These are phyloP conservation scores for Fraxinus americana DNA, from an alignment of 257 asterid genomes.

Conservation along the genomic window DNA sequence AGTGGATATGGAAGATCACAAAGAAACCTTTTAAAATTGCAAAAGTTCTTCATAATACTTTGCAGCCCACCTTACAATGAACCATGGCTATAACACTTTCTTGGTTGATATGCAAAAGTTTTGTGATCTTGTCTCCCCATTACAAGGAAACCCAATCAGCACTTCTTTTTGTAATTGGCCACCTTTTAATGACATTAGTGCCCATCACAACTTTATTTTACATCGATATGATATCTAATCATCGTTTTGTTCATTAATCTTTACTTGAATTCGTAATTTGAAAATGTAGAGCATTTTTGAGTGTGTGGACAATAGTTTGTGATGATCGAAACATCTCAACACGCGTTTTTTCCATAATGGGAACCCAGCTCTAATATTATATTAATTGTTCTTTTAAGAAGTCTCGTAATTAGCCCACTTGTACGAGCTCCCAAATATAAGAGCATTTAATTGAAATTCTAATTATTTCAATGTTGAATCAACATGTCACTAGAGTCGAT, in stretches of 20 bases:
- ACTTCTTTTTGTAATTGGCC: neutral
- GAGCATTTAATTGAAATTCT: neutral
- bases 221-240: neutral
- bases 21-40: neutral
- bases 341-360: neutral
- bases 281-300: neutral
- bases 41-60: neutral
- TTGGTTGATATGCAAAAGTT: neutral
- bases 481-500: neutral
- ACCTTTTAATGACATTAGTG: neutral
- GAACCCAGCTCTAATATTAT: no score
- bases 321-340: no score
- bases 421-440: no score
- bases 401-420: no score
- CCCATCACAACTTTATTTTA: neutral
- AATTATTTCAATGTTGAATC: neutral
- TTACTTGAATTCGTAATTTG: neutral
- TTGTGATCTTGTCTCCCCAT: conserved; percentile 9
- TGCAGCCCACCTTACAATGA: neutral
- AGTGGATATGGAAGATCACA: neutral
- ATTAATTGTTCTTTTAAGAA: no score
- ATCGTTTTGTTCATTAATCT: neutral
- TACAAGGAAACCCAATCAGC: neutral
- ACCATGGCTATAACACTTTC: neutral
- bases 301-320: neutral